These are phyloP conservation scores for Venturia effusa DNA, from an alignment of 2,329 filamentous ascomycete species.

Conservation along the genomic window DNA sequence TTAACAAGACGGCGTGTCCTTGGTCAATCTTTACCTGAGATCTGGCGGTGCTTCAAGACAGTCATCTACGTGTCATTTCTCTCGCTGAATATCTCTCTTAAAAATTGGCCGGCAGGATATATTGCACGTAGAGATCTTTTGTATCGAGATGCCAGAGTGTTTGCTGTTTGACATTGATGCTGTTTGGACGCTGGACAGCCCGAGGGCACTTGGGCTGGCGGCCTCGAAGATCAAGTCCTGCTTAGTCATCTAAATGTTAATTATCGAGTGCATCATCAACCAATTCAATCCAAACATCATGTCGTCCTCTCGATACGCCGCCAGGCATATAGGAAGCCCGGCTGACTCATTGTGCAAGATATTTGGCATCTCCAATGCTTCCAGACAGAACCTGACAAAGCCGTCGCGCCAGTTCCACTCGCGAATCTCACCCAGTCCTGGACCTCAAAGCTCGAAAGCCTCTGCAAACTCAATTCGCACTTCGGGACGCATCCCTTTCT, in stretches of 20 bases:
- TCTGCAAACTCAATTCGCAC: background rate
- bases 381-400: background rate
- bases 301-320: constrained; percentile 6
- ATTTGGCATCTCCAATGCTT: constrained; percentile 6
- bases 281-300: background rate
- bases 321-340: background rate
- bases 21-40: too few species aligned
- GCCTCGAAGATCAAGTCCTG: background rate
- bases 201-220: too few species aligned
- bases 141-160: too few species aligned
- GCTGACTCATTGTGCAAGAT: constrained; percentile 7
- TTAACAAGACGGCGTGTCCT: too few species aligned
- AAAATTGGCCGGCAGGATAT: too few species aligned
- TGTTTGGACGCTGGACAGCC: background rate
- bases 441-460: background rate
- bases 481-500: background rate
- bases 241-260: background rate
- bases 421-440: background rate
- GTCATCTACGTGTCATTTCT: too few species aligned
- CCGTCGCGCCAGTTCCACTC: background rate
- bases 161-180: background rate
- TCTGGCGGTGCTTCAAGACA: too few species aligned
- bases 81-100: too few species aligned
- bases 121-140: too few species aligned
- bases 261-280: constrained; percentile 1